These are phyloP conservation scores for Moringa oleifera DNA, from an alignment of 345 rosid species.

Conservation along the genomic window DNA sequence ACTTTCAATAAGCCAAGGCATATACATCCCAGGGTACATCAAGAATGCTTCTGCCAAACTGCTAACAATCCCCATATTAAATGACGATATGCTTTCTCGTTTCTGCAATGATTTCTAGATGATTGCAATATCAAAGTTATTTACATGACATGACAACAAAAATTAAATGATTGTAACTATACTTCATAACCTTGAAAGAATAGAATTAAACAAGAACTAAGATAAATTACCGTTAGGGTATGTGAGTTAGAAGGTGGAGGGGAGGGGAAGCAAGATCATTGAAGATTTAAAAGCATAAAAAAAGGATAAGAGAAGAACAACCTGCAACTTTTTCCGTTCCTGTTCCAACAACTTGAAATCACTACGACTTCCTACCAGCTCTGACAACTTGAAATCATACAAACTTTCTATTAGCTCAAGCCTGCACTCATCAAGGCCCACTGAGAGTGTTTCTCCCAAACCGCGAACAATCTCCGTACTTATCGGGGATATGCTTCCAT, in stretches of 20 bases:
- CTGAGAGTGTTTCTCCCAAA: conserved; percentile 46
- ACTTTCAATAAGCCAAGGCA: conserved; percentile 53
- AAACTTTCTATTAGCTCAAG: conserved; percentile 49
- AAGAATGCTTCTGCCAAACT: conserved; percentile 51
- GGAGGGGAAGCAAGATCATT: no score
- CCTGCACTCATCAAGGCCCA: conserved; percentile 42
- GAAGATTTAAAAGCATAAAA: no score
- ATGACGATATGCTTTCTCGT: conserved; percentile 32
- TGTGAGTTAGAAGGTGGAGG: not conserved
- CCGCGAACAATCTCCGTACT: conserved; percentile 47
- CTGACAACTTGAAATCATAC: conserved; percentile 38
- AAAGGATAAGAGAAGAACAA: conserved; percentile 5
- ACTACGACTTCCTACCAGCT: conserved; percentile 21
- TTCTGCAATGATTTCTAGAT: conserved; percentile 30
- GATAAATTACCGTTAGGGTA: not conserved
- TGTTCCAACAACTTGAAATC: conserved; percentile 24
- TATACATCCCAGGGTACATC: conserved; percentile 38
- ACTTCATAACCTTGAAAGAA: conserved; percentile 5
- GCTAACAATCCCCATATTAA: conserved; percentile 58
- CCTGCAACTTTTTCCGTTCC: conserved; percentile 28
- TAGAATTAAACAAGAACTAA: not conserved
- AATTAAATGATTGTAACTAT: conserved; percentile 9
- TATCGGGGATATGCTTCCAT: conserved; percentile 35
- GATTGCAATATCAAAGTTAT: not conserved
- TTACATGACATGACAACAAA: conserved; percentile 14